Evolutionary conservation across 176 grass and related monocot species (phyloP).

Genomic region (Olyra latifolia): DNA sequence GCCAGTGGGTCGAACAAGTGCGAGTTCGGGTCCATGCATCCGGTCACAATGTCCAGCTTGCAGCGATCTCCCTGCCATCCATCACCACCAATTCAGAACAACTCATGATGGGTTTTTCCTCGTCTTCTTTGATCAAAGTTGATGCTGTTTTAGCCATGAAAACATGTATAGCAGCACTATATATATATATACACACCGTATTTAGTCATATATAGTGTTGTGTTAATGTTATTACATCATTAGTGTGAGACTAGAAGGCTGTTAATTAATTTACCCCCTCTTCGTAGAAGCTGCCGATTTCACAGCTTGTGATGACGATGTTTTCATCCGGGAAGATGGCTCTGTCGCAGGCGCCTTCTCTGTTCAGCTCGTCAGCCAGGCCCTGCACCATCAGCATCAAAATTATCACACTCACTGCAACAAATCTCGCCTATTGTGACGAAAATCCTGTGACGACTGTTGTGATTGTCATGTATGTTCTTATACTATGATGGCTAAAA

Average conservation of each 20-base stretch:
- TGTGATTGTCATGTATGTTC: too few relatives aligned
- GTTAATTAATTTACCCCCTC: conserved; percentile 55
- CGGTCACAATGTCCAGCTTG: conserved; percentile 80
- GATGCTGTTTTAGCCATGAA: not conserved
- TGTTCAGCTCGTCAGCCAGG: conserved; percentile 69
- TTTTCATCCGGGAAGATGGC: conserved; percentile 90
- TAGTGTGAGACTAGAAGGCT: not conserved
- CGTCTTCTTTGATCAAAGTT: not conserved
- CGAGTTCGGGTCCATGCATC: conserved; percentile 84
- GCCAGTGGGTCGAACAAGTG: conserved; percentile 71
- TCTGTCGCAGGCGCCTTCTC: conserved; percentile 75
- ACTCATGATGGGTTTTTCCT: not conserved
- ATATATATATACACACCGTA: too few relatives aligned
- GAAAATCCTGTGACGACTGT: too few relatives aligned
- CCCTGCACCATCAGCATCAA: conserved; percentile 43
- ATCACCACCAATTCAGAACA: not conserved
- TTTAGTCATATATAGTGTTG: not conserved
- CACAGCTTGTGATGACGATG: conserved; percentile 77
- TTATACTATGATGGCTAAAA: too few relatives aligned
- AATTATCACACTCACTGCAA: not conserved
- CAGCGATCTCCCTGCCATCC: conserved; percentile 69
- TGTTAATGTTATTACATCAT: not conserved
- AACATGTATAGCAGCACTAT: not conserved
- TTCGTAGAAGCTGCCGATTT: conserved; percentile 67
- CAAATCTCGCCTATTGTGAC: too few relatives aligned